Percentiles rank a stretch among this genome's conserved stretches.
Evolutionary conservation across 208 protist species (phyloP).

Genomic region (Trypanosoma congolense): DNA sequence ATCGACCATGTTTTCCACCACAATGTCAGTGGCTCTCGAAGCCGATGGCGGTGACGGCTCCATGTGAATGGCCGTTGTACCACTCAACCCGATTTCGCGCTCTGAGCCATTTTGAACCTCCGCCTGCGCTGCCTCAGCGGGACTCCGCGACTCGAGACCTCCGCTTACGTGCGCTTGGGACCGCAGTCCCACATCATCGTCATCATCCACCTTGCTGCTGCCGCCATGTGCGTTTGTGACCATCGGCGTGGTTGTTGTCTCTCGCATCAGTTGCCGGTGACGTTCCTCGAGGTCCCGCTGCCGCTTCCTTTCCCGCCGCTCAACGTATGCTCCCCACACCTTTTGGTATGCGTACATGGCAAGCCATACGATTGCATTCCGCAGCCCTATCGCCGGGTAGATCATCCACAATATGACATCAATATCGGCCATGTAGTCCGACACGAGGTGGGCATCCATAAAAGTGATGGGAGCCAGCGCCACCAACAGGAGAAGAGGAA

Average conservation of each 20-base stretch:
- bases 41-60: not conserved
- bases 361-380: conserved; percentile 21
- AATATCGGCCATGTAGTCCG: conserved; percentile 37
- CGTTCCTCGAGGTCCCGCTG: conserved; percentile 25
- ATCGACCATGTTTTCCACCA: not conserved
- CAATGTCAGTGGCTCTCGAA: not conserved
- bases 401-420: conserved; percentile 55
- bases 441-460: conserved; percentile 34
- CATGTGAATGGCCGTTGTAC: not conserved
- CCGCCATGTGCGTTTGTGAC: not conserved
- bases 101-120: too few species aligned
- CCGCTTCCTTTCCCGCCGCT: conserved; percentile 16
- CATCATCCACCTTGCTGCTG: not conserved
- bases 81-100: conserved; percentile 5
- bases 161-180: too few species aligned
- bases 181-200: too few species aligned
- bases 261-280: conserved; percentile 10
- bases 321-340: conserved; percentile 14
- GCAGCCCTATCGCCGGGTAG: conserved; percentile 33
- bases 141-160: too few species aligned
- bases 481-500: conserved; percentile 55
- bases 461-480: conserved; percentile 46
- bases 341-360: conserved; percentile 6
- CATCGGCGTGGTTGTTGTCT: not conserved
- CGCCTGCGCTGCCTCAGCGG: too few species aligned